Base-by-base conservation (phyloP, 2,329 filamentous ascomycete genomes). In the Xylaria digitata region DNA sequence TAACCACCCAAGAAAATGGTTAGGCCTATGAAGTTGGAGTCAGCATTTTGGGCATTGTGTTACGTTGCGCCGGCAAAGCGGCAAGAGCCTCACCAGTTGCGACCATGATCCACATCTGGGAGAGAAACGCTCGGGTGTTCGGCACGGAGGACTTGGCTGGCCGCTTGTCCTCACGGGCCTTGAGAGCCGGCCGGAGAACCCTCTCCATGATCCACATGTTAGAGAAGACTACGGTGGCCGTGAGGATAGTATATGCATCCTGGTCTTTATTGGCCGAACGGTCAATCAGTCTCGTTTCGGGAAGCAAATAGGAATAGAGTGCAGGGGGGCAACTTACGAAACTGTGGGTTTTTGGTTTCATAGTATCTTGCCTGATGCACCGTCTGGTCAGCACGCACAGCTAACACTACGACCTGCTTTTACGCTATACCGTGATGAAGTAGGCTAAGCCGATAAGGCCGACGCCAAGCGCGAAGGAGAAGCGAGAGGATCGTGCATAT, bases 31-130 rank as follows among this genome's bases (percentile, higher is more conserved):
- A 56, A 26, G 26, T 19, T 11, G 26, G 3, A 53, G 13, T 68
- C 21, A 65, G 59, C 19, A 49, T 9, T 50, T 40, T 49, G 60
- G 9, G 26, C 30, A 7, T 49, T 13, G 19, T 8, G 40, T 40
- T 46, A 15, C 37, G 40, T 40, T 46, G 13, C 37, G 48, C 21
- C 42, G 15, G 54, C 19, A 55, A 57, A 50, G n/a, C 17, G 50
- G 32, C 30, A 37, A 19, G 9, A 21, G 37, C 42, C 79, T 70
- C 67, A 84, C 80, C 87, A 82, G 65, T 82, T 8, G 80, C 82
- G 54, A 94, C 89, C 86, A 96, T 88, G 48, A 82, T 82, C 91
- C 92, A 95, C 91, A 96, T 94, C 54, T 86, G 85, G 42, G 82
- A 84, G 71, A 87, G 77, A 48, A 81, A 76, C 30, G 72, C 70